These are phyloP conservation scores for Mantamonas sphyraenae DNA, from an alignment of 78 protist genomes.

Conservation along the genomic window DNA sequence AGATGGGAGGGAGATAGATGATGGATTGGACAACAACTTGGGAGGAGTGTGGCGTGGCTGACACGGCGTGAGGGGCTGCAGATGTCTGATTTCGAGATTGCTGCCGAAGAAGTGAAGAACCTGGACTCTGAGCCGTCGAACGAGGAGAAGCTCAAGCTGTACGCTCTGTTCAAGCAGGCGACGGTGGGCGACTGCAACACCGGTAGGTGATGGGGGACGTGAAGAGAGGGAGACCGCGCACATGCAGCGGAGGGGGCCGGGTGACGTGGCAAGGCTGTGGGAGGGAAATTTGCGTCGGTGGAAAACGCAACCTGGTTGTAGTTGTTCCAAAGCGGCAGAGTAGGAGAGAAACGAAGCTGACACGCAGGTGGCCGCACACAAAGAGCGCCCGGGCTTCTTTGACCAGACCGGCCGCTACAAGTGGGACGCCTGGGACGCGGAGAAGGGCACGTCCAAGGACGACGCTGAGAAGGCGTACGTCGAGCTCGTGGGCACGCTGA, in stretches of 20 bases:
- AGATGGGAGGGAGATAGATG: no score
- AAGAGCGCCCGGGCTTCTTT: conserved; percentile 37
- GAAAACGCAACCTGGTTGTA: not conserved
- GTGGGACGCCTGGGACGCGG: conserved; percentile 47
- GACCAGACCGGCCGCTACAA: conserved; percentile 56
- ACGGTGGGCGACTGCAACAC: conserved; percentile 49
- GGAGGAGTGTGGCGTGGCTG: no score
- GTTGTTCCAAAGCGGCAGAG: not conserved
- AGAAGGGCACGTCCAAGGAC: conserved; percentile 42
- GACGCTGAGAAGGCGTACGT: conserved; percentile 35
- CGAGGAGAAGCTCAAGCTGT: conserved; percentile 46
- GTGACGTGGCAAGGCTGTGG: not conserved
- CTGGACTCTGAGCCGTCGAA: conserved; percentile 45
- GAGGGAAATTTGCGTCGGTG: not conserved
- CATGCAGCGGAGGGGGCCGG: not conserved
- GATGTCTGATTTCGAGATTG: conserved; percentile 51
- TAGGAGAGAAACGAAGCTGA: not conserved
- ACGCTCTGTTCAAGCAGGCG: conserved; percentile 79
- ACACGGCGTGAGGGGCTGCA: no score
- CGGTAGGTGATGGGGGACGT: not conserved
- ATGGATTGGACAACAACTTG: no score
- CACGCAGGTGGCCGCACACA: not conserved
- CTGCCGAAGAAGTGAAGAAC: conserved; percentile 49
- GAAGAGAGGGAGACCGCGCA: not conserved
- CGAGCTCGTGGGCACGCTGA: not conserved